Percentiles rank a stretch among this genome's conserved stretches.
Conservation (phyloP, 768 basidiomycete species). For the Rhodotorula toruloides region DNA sequence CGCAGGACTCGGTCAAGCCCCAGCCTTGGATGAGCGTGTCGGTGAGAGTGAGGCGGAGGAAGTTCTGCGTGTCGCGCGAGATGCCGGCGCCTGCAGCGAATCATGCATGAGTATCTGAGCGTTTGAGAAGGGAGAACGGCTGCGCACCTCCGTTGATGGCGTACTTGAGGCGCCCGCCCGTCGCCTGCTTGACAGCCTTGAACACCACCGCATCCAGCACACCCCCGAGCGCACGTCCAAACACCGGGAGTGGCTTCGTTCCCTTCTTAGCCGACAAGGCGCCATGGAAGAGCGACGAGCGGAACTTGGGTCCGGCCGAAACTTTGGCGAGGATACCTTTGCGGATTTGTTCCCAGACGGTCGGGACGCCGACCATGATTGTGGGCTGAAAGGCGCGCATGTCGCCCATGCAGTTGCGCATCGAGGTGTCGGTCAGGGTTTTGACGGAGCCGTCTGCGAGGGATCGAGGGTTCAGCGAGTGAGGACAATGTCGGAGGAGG, state of each 20-base stretch:
- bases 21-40: constrained; percentile 72
- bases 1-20: constrained; percentile 68
- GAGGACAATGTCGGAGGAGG: background rate
- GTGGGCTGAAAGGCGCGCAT: constrained; percentile 73
- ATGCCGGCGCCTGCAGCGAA: constrained; percentile 57
- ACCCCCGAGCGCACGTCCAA: constrained; percentile 52
- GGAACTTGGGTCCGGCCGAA: constrained; percentile 60
- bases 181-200: constrained; percentile 68
- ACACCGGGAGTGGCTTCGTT: constrained; percentile 55
- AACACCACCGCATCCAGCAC: constrained; percentile 69
- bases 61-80: constrained; percentile 80
- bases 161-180: constrained; percentile 80
- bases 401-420: constrained; percentile 64
- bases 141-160: constrained; percentile 65
- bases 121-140: too few relatives aligned
- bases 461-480: background rate
- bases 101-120: too few relatives aligned
- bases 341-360: constrained; percentile 88
- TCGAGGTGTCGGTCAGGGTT: constrained; percentile 80
- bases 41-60: constrained; percentile 71
- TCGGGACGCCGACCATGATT: constrained; percentile 91
- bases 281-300: constrained; percentile 70
- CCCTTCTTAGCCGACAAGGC: constrained; percentile 71
- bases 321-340: constrained; percentile 87
- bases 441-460: constrained; percentile 83